Percentiles rank a stretch among this genome's conserved stretches.
Conservation (phyloP, 345 rosid species). For the Alliaria petiolata region DNA sequence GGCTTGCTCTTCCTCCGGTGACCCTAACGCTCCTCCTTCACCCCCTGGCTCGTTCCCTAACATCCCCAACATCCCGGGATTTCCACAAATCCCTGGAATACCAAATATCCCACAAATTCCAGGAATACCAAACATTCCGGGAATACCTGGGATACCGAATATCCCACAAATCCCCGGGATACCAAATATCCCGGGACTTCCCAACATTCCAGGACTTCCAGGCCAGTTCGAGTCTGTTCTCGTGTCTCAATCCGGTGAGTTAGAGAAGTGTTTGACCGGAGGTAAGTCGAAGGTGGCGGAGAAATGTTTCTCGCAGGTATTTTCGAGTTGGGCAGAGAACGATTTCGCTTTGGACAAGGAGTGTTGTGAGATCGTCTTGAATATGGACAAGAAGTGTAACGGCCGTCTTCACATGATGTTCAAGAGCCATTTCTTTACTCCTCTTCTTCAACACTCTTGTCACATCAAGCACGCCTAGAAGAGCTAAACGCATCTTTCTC, state of each 20-base stretch:
- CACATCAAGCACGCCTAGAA: slow-evolving; percentile 29
- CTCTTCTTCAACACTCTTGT: slow-evolving; percentile 33
- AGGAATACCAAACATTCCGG: not conserved
- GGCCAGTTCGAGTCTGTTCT: slow-evolving; percentile 15
- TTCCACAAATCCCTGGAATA: not conserved
- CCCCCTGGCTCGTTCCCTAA: slow-evolving; percentile 20
- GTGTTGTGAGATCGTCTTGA: slow-evolving; percentile 28
- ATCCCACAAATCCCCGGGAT: not conserved
- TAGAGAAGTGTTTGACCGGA: slow-evolving; percentile 23
- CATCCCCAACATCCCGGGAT: not conserved
- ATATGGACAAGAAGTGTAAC: slow-evolving; percentile 23
- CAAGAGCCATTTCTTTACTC: slow-evolving; percentile 35
- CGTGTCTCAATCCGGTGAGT: slow-evolving; percentile 19
- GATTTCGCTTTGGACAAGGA: slow-evolving; percentile 27
- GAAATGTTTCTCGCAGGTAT: slow-evolving; percentile 30
- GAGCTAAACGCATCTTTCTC: not conserved
- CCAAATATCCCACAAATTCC: not conserved
- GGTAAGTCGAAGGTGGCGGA: not conserved
- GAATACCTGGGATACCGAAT: not conserved
- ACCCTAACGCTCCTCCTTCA: slow-evolving; percentile 25
- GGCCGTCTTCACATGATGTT: slow-evolving; percentile 24
- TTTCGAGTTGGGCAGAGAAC: slow-evolving; percentile 32
- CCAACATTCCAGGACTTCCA: not conserved
- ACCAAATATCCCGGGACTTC: not conserved
- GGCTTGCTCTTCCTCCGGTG: slow-evolving; percentile 17